These are phyloP conservation scores for Calocera viscosa DNA, from an alignment of 768 basidiomycete species.

Conservation along the genomic window DNA sequence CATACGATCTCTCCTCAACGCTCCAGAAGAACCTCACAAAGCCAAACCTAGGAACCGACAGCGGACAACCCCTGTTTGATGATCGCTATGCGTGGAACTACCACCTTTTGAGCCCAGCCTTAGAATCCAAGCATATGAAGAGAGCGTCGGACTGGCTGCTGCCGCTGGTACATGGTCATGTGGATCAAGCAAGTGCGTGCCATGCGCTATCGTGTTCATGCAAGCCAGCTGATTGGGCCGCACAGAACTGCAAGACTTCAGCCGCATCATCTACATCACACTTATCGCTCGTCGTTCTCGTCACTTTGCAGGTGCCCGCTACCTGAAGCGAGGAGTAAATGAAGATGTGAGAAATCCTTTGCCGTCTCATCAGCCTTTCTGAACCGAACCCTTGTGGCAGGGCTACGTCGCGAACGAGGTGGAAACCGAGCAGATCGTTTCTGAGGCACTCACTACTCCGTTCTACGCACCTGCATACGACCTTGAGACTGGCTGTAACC, in stretches of 20 bases:
- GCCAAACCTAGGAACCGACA: conserved; percentile 19
- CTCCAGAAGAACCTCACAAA: conserved; percentile 81
- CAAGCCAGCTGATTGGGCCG: not conserved
- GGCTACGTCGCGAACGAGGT: conserved; percentile 98
- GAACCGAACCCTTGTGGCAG: conserved; percentile 30
- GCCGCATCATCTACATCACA: conserved; percentile 81
- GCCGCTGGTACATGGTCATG: conserved; percentile 87
- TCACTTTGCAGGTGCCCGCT: conserved; percentile 90
- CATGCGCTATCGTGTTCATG: not conserved
- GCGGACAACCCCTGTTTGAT: conserved; percentile 51
- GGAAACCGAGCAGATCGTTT: conserved; percentile 95
- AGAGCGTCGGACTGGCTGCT: conserved; percentile 54
- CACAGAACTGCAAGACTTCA: conserved; percentile 77
- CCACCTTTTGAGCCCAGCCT: conserved; percentile 64
- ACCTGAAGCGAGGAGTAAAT: conserved; percentile 87
- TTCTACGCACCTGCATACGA: conserved; percentile 58
- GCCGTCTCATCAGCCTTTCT: not conserved
- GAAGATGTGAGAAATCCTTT: conserved; percentile 49
- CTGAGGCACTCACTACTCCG: conserved; percentile 75
- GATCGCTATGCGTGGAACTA: conserved; percentile 94
- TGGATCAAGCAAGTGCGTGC: conserved; percentile 90
- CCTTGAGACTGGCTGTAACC: conserved; percentile 20
- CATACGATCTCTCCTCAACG: conserved; percentile 94
- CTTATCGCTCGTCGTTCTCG: conserved; percentile 90
- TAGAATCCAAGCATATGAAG: conserved; percentile 31